Percentiles rank a stretch among this genome's conserved stretches.
Conservation (phyloP, 2,329 filamentous ascomycete genomes). For the Diaporthe helianthi region DNA sequence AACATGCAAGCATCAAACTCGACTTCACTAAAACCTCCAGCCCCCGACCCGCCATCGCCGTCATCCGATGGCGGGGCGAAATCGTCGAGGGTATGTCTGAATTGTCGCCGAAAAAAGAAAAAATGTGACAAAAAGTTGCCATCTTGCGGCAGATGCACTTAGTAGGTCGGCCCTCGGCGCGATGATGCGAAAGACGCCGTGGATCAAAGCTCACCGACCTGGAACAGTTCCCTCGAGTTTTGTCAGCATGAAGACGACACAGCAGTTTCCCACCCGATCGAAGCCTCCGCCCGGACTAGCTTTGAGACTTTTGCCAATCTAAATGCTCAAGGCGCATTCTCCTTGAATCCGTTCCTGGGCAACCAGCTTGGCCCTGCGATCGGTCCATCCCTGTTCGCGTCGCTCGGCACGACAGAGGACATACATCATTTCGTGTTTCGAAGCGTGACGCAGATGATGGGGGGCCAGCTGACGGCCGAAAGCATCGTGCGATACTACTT, state of each 20-base stretch:
- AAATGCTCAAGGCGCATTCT: conserved; percentile 28
- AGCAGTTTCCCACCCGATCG: conserved; percentile 22
- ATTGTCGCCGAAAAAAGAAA: conserved; percentile 42
- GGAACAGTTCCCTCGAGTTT: conserved; percentile 38
- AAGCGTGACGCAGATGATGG: conserved; percentile 39
- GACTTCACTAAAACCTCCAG: conserved; percentile 30
- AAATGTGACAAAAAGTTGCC: conserved; percentile 42
- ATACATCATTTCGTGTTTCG: conserved; percentile 40
- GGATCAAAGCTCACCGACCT: conserved; percentile 13
- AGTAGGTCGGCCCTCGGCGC: conserved; percentile 37
- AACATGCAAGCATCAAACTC: conserved; percentile 32
- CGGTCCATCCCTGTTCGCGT: conserved; percentile 38
- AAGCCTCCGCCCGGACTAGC: conserved; percentile 27
- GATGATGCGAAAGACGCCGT: neutral
- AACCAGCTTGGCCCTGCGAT: conserved; percentile 34
- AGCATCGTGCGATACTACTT: conserved; percentile 40
- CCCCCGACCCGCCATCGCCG: conserved; percentile 34
- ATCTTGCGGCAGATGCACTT: conserved; percentile 40
- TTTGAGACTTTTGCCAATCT: conserved; percentile 23
- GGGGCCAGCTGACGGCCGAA: conserved; percentile 37
- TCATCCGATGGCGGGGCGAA: conserved; percentile 37
- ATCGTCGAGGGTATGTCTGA: conserved; percentile 41
- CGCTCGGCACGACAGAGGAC: conserved; percentile 40
- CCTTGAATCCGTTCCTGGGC: conserved; percentile 35
- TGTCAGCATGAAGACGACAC: conserved; percentile 41